Evolutionary conservation across 805 yeast species (phyloP).

Genomic region (Starmerella floricola): DNA sequence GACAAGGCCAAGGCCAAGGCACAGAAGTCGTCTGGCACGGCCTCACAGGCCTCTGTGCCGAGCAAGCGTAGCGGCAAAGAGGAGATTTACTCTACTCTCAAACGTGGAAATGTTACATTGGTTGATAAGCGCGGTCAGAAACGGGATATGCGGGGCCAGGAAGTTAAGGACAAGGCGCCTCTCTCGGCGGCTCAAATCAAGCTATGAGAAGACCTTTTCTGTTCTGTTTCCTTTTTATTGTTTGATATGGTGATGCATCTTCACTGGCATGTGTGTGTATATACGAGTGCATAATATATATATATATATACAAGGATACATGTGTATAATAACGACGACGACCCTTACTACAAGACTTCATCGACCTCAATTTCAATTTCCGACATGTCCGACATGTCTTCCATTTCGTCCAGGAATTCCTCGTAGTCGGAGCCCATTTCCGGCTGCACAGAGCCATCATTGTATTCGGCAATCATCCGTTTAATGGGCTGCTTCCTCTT

Average conservation of each 20-base stretch:
- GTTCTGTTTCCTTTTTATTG: not conserved
- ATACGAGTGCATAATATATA: not conserved
- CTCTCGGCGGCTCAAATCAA: conserved; percentile 25
- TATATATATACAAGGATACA: not conserved
- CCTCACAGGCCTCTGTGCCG: conserved; percentile 14
- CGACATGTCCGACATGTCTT: conserved; percentile 36
- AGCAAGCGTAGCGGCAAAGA: conserved; percentile 31
- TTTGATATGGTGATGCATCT: not conserved
- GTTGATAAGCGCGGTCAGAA: conserved; percentile 65
- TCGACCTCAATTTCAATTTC: conserved; percentile 7
- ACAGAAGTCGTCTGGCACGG: conserved; percentile 28
- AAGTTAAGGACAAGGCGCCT: conserved; percentile 35
- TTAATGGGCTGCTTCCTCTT: conserved; percentile 70
- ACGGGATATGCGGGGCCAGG: conserved; percentile 59
- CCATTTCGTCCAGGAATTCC: conserved; percentile 80
- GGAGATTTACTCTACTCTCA: conserved; percentile 53
- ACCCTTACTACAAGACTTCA: not conserved
- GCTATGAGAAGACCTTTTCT: conserved; percentile 18
- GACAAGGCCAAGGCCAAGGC: conserved; percentile 40
- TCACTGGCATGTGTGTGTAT: not conserved
- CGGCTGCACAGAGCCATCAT: conserved; percentile 62
- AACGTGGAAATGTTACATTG: conserved; percentile 65
- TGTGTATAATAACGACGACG: not conserved
- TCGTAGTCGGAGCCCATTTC: conserved; percentile 44
- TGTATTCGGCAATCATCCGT: conserved; percentile 95